These are phyloP conservation scores for Erodium trifolium DNA, from an alignment of 441 rosid genomes.

Conservation along the genomic window DNA sequence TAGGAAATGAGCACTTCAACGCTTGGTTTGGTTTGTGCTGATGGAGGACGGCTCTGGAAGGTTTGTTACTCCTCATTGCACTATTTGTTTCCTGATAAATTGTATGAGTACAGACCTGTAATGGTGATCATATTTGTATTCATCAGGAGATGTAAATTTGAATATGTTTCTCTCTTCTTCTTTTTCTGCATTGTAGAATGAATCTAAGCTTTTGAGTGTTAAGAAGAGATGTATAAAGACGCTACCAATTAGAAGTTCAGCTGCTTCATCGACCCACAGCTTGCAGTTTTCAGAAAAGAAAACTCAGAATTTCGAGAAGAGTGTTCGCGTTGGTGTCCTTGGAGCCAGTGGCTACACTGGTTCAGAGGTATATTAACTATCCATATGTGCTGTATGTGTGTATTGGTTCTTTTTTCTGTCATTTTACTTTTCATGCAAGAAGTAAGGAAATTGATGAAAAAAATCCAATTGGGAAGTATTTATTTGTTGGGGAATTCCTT, in stretches of 20 bases:
- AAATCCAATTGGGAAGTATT: not conserved
- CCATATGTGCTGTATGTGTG: not conserved
- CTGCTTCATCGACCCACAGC: constrained; percentile 25
- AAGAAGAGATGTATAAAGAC: constrained; percentile 25
- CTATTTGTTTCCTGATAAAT: constrained; percentile 14
- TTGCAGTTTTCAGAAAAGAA: constrained; percentile 28
- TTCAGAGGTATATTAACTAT: constrained; percentile 57
- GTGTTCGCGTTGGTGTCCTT: constrained; percentile 67
- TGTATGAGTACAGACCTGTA: not conserved
- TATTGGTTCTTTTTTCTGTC: not conserved
- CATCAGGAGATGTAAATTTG: not conserved
- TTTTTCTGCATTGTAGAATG: constrained; percentile 30
- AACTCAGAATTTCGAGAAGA: constrained; percentile 31
- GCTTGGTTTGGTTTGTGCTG: constrained; percentile 26
- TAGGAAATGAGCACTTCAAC: constrained; percentile 34
- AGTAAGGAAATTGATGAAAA: not conserved
- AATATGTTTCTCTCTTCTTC: not conserved
- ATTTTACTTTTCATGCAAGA: not conserved
- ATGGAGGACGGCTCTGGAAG: constrained; percentile 36
- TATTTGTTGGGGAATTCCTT: not conserved
- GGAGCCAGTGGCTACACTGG: constrained; percentile 99
- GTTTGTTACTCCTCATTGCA: constrained; percentile 21
- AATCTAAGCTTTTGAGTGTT: constrained; percentile 24
- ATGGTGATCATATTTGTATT: not conserved
- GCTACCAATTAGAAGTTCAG: constrained; percentile 28